Evolutionary conservation across 805 yeast species (phyloP).

Genomic region (Wickerhamiella sorbophila): DNA sequence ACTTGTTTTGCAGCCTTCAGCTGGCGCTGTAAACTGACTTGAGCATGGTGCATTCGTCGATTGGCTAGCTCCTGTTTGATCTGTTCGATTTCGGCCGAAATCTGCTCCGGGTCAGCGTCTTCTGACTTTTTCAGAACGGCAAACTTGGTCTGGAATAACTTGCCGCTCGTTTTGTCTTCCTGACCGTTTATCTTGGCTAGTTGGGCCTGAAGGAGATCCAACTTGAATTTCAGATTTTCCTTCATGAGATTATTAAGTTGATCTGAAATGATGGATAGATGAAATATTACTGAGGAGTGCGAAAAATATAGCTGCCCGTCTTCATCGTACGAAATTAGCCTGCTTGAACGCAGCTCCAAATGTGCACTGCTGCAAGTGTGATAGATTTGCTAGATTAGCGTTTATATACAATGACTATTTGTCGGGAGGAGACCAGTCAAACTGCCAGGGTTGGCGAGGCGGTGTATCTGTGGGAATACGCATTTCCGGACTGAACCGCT

Average conservation of each 20-base stretch:
- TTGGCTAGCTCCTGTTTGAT: conserved; percentile 20
- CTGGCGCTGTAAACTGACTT: conserved; percentile 17
- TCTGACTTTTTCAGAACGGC: conserved; percentile 16
- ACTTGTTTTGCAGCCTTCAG: conserved; percentile 22
- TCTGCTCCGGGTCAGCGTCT: conserved; percentile 9
- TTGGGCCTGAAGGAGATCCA: conserved; percentile 26
- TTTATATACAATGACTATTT: not conserved
- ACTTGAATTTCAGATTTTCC: conserved; percentile 25
- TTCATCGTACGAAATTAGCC: too few species aligned
- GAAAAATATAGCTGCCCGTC: too few species aligned
- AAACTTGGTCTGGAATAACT: conserved; percentile 22
- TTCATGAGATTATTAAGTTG: conserved; percentile 13
- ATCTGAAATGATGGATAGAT: too few species aligned
- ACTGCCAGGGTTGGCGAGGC: conserved; percentile 66
- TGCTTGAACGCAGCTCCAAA: too few species aligned
- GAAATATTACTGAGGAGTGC: too few species aligned
- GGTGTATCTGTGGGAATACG: conserved; percentile 87
- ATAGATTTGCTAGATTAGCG: too few species aligned
- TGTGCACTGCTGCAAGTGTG: too few species aligned
- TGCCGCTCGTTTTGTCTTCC: conserved; percentile 13
- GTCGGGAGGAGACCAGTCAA: conserved; percentile 25
- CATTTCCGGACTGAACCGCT: conserved; percentile 68
- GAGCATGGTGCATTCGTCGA: conserved; percentile 22
- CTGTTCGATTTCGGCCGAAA: conserved; percentile 13
- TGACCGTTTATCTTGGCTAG: conserved; percentile 15